Evolutionary conservation across 164 flowering plant genomes (phyloP), one percentile per base, ranked within the genome.

Genomic region (Sedum album): DNA sequence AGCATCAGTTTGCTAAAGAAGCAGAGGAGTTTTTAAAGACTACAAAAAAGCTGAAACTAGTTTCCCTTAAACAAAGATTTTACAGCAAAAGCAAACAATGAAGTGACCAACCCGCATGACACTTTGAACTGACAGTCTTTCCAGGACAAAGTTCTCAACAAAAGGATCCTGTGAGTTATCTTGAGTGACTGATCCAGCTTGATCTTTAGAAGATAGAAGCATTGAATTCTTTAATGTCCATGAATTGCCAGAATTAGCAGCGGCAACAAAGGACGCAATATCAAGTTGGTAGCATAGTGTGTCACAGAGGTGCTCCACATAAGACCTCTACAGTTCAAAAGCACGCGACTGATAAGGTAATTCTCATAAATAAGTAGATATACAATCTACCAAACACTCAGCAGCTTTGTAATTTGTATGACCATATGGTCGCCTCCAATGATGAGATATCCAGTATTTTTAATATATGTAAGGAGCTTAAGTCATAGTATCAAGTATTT

Each of bases 71-170:
- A 57, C 5, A 2, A 28, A 28, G 17, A 26, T 57, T 26, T 30
- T 26, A 30, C 33, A 57, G 62, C 62, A 57, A 18, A 57, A 4
- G 33, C 25, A 55, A 55, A 55, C 0, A 55, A 2, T 30, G 13
- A 57, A 57, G 5, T 57, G 33, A 57, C 62, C 20, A 81, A 95
- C 99, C 84, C 96, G 88, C 53, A 95, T 70, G 66, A 97, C 90
- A 77, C 89, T 85, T 78, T 92, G 96, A 69, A 78, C 82, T 63
- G 99, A 88, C 71, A 95, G 84, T 68, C 97, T 84, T 78, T 95
- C 99, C 72, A 95, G 75, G 66, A 90, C 96, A 78, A 90, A 88
- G 68, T 91, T 95, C 70, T 92, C 92, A 64, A 95, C 97, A 79
- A 95, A 95, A 53, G 94, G 85, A 66, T 95, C 99, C 53, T 69